Conservation (phyloP, 345 rosid species). For the Gossypioides kirkii region DNA sequence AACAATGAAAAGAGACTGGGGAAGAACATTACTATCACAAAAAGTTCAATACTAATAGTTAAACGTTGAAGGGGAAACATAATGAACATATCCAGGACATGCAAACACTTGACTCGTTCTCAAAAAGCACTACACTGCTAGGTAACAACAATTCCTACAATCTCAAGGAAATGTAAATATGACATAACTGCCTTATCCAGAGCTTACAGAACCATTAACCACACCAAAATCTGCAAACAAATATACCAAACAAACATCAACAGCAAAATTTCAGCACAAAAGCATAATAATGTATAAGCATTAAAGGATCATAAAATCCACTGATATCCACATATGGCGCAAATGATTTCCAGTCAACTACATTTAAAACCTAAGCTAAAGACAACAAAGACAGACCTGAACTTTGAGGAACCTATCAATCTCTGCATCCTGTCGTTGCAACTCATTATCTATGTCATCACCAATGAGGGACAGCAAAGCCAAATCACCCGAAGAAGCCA, state of each 20-base stretch:
- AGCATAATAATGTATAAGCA: not conserved
- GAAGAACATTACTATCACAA: not conserved
- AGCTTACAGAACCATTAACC: not conserved
- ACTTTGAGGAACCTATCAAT: conserved; percentile 68
- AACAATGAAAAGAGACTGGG: not conserved
- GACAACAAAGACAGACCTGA: conserved; percentile 40
- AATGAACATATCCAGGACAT: conserved; percentile 70
- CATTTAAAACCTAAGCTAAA: not conserved
- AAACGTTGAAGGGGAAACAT: not conserved
- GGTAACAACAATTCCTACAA: not conserved
- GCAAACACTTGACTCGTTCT: conserved; percentile 38
- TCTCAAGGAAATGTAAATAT: not conserved
- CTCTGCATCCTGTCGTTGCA: conserved; percentile 65
- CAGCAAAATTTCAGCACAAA: not conserved
- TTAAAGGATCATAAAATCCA: not conserved
- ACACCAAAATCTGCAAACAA: not conserved
- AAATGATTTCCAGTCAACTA: not conserved
- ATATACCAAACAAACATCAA: not conserved
- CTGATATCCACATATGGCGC: not conserved
- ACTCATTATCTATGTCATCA: conserved; percentile 59
- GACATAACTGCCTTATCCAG: not conserved
- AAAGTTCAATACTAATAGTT: not conserved
- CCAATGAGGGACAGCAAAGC: conserved; percentile 53
- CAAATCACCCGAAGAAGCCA: conserved; percentile 57
- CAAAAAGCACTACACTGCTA: not conserved